Evolutionary conservation across 495 filamentous ascomycete genomes (phyloP).

Genomic region (Glonium stellatum): DNA sequence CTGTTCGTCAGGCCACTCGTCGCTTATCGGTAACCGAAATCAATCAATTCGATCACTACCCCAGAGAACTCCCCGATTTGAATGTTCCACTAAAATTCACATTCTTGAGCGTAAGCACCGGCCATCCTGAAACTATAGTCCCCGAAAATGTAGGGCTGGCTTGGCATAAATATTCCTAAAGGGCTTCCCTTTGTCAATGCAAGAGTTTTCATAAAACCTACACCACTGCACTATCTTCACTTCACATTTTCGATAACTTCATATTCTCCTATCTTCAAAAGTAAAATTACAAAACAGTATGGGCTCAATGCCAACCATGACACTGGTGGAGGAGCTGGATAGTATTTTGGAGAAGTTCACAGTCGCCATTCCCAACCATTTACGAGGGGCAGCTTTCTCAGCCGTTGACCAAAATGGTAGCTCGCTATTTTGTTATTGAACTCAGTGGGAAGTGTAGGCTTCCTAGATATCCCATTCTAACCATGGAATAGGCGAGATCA

Average conservation of each 20-base stretch:
- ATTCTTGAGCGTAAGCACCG: neutral
- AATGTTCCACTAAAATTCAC: neutral
- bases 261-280: too few species aligned
- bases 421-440: neutral
- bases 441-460: neutral
- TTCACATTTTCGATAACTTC: neutral
- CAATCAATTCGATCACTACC: neutral
- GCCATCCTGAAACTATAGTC: neutral
- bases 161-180: neutral
- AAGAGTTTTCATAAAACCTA: neutral
- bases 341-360: constrained; percentile 17
- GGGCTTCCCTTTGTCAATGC: neutral
- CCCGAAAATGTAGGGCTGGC: neutral
- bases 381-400: constrained; percentile 17
- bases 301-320: constrained; percentile 15
- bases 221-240: neutral
- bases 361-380: constrained; percentile 8
- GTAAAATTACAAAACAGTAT: constrained; percentile 1
- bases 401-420: constrained; percentile 15
- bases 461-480: neutral
- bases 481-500: constrained; percentile 5
- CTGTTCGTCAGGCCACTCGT: neutral
- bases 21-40: constrained; percentile 1
- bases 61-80: neutral
- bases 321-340: constrained; percentile 17